These are phyloP conservation scores for Zygotorulaspora sp. DNA, from an alignment of 805 yeast genomes.

Conservation along the genomic window DNA sequence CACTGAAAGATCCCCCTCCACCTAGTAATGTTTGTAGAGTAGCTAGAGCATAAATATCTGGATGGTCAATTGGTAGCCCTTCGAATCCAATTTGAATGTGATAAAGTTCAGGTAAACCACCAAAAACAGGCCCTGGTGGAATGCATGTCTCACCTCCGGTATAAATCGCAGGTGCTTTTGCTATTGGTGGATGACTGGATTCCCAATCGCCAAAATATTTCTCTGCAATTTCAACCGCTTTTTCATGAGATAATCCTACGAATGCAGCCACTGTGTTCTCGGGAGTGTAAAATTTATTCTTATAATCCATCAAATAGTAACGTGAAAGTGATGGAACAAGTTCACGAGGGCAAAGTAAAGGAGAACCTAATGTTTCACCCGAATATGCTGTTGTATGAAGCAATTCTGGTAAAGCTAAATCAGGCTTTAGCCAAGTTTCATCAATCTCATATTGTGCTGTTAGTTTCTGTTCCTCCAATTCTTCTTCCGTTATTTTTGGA, in stretches of 20 bases:
- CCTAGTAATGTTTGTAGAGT: constrained; percentile 86
- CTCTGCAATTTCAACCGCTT: constrained; percentile 60
- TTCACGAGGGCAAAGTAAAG: constrained; percentile 76
- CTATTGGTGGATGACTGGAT: constrained; percentile 24
- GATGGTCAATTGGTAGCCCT: constrained; percentile 75
- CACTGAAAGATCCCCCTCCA: constrained; percentile 96
- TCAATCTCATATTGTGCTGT: constrained; percentile 78
- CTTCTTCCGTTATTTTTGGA: constrained; percentile 66
- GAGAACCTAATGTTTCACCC: constrained; percentile 74
- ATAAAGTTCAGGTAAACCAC: constrained; percentile 71
- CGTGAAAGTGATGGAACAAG: constrained; percentile 52
- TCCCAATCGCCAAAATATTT: constrained; percentile 62
- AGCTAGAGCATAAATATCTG: constrained; percentile 87
- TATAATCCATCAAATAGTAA: constrained; percentile 53
- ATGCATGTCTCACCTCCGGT: constrained; percentile 56
- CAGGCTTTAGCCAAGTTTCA: constrained; percentile 80
- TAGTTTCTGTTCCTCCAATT: constrained; percentile 64
- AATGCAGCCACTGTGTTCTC: constrained; percentile 79
- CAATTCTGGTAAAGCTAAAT: constrained; percentile 82
- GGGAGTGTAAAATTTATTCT: constrained; percentile 66
- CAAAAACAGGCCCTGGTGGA: constrained; percentile 52
- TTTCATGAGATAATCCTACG: constrained; percentile 73
- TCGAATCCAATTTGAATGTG: constrained; percentile 87
- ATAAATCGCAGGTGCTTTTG: constrained; percentile 43
- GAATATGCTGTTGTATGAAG: constrained; percentile 78